Evolutionary conservation across 2,329 filamentous ascomycete genomes (phyloP), one percentile per base, ranked within the genome.

Genomic region (Penicillium palitans): DNA sequence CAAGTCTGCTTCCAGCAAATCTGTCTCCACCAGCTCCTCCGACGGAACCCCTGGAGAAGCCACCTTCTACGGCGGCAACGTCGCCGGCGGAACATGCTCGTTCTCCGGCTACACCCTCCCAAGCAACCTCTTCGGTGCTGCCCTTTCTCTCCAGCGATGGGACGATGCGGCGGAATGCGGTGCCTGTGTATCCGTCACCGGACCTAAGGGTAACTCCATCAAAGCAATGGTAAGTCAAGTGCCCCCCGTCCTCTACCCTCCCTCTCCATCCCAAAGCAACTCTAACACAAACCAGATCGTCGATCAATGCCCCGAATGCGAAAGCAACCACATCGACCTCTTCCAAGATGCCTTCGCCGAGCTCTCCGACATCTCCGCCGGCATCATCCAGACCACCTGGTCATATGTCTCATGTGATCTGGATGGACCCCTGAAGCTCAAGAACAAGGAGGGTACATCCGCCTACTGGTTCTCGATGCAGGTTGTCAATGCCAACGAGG

Each of bases 101-200:
- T 88, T 89, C 78, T 77, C 79, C 8, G 83, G 80, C 51, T 88
- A 88, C 75, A 86, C 80, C 3, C 76, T 89, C 27, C 86, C 87
- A 7, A 76, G 80, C 12, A 77, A 78, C 13, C 72, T 89, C 56
- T 74, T 68, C 65, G 87, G 87, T 55, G 86, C 85, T 10, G 87
- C 87, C 2, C 79, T 86, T 50, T 84, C 86, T 0, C 80, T 57
- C 40, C 74, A 78, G 3, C 82, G 80, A 64, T 90, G 87, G 87
- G 60, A 68, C 31, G 52, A 70, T 52, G 79, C 81, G 2, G 79
- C 76, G 42, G 77, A 83, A 61, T 90, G 87, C 66, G 87, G 87
- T 62, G 76, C 79, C 21, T 90, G 87, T 62, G 74, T 90, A 13
- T 72, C 79, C 52, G 84, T 90, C 81, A 72, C 65, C 4, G 70